Base-by-base conservation (phyloP, 2,329 filamentous ascomycete species). In the Zarea fungicola region DNA sequence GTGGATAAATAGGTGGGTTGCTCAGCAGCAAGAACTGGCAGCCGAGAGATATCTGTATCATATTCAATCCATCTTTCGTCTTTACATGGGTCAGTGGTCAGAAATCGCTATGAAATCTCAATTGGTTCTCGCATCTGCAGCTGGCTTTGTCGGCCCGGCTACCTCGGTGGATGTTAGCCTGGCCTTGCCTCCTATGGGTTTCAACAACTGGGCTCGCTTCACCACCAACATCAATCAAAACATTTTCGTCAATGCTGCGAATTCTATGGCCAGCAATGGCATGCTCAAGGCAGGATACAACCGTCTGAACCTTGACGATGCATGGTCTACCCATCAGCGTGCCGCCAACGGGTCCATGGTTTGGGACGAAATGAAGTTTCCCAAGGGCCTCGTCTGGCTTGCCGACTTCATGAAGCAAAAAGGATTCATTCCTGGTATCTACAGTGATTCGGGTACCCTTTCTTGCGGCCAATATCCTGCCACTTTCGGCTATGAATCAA, bases 161-260 rank as follows among this genome's bases (percentile, higher is more conserved):
- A 36, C 25, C 8, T 16, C 44, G n/a, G 34, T 26, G 26, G 16
- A 41, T 13, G 31, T 42, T 29, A 29, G 40, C 22, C 50, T 56
- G 5, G 50, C 50, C 14, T 42, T 55, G 1, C 71, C 74, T 1
- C 73, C 74, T 9, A 77, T 77, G 74, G 74, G 72, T 21, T 77
- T 74, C 64, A 76, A 75, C 57, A 73, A 72, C 54, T 77, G 74
- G 74, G 63, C 72, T 1, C 69, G 71, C 29, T 73, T 73, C 57
- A 63, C 65, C 61, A 75, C 71, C 55, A 65, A 69, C 42, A 65
- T 76, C 19, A 76, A 74, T 52, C 69, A 76, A 53, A 67, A 68
- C 4, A 59, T 77, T 4, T 76, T 77, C 50, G 65, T 67, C 6
- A 61, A 71, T 6, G 75, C 72, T 0, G 73, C 73, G 3, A 65